A percentile compares a stretch with the other conserved stretches of the same genome.
phyloP scores from a whole-genome alignment of 352 stramenopile genomes.

The Phytophthora pseudosyringae region DNA sequence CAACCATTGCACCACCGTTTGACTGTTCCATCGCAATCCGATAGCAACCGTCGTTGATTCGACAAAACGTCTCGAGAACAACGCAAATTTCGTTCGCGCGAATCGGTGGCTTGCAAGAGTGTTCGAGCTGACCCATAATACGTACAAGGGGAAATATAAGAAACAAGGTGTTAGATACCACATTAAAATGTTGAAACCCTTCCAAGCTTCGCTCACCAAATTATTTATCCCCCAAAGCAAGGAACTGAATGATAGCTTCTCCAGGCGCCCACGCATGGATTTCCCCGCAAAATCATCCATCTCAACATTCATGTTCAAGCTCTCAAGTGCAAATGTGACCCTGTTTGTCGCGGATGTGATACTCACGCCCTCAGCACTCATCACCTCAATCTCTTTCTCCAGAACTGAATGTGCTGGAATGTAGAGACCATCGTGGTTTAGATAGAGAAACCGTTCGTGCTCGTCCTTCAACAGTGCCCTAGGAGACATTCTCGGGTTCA shows the following conservation, averaged over 20 bases:
- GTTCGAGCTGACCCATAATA: conserved; percentile 48
- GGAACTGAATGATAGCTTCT: conserved; percentile 62
- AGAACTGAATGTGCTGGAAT: conserved; percentile 55
- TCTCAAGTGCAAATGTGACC: conserved; percentile 75
- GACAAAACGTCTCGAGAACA: conserved; percentile 74
- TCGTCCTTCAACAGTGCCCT: conserved; percentile 57
- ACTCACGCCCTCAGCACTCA: conserved; percentile 48
- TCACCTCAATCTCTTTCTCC: conserved; percentile 68
- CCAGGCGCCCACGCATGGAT: conserved; percentile 47
- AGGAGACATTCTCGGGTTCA: conserved; percentile 69
- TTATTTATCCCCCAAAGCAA: conserved; percentile 64
- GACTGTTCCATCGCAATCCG: conserved; percentile 57
- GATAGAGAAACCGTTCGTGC: conserved; percentile 55
- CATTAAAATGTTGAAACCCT: not conserved
- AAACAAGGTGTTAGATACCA: conserved; percentile 1
- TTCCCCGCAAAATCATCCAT: conserved; percentile 64
- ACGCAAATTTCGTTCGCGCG: conserved; percentile 68
- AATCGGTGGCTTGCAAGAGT: conserved; percentile 70
- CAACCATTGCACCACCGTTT: conserved; percentile 46
- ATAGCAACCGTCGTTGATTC: conserved; percentile 79
- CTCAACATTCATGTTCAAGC: conserved; percentile 76
- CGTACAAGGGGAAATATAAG: conserved; percentile 3
- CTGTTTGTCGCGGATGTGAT: conserved; percentile 60
- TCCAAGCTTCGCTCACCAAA: conserved; percentile 50
- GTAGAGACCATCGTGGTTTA: conserved; percentile 75